phyloP scores from a whole-genome alignment of 305 asterid genomes.

The Solanum hybrid region DNA sequence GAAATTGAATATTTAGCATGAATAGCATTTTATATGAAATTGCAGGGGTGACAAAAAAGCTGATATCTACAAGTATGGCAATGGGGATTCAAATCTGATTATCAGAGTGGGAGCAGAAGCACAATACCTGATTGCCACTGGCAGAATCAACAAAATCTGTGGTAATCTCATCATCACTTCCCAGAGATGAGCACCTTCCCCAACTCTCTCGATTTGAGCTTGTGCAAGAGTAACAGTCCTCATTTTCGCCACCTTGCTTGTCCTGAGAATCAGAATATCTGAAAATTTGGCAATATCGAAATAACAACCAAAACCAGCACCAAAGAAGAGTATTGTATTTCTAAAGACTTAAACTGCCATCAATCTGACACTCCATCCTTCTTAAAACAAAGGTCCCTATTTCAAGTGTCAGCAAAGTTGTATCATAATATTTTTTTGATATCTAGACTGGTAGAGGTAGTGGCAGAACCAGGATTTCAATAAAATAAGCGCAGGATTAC shows the following conservation, averaged over 20 bases:
- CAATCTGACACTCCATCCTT: neutral
- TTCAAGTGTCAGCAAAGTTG: neutral
- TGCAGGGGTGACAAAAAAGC: neutral
- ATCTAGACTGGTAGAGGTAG: neutral
- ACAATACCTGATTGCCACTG: conserved; percentile 53
- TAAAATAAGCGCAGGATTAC: neutral
- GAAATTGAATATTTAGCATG: too few relatives aligned
- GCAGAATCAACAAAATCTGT: conserved; percentile 30
- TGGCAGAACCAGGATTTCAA: neutral
- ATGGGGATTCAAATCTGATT: neutral
- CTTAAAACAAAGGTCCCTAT: neutral
- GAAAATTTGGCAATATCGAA: conserved; percentile 1
- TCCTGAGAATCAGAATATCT: conserved; percentile 35
- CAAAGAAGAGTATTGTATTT: neutral
- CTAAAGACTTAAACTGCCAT: neutral
- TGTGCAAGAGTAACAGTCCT: conserved; percentile 87
- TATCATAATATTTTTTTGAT: neutral
- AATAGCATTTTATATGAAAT: neutral
- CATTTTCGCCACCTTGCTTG: conserved; percentile 53
- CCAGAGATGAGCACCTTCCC: conserved; percentile 98
- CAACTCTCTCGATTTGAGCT: conserved; percentile 97
- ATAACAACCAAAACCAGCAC: neutral
- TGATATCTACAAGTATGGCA: neutral
- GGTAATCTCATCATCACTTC: conserved; percentile 65
- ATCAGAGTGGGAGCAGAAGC: conserved; percentile 7